A percentile compares a stretch with the other conserved stretches of the same genome.
These are phyloP conservation scores for Populus ilicifolia DNA, from an alignment of 345 rosid genomes.

Conservation along the genomic window DNA sequence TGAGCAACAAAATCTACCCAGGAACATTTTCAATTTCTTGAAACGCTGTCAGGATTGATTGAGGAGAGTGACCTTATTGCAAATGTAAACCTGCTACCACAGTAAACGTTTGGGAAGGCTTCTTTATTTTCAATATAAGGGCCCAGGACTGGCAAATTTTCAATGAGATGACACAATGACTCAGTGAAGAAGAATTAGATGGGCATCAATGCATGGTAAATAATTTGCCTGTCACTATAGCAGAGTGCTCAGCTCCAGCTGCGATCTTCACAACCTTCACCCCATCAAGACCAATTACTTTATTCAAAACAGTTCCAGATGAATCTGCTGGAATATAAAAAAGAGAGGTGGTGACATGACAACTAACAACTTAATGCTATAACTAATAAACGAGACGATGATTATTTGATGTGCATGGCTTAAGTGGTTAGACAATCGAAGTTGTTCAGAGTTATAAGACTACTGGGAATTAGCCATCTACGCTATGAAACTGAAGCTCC, in stretches of 20 bases:
- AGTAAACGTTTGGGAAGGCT: no score
- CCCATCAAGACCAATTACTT: slow-evolving; percentile 45
- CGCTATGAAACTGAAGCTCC: background rate
- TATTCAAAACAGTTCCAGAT: slow-evolving; percentile 31
- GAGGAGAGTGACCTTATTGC: no score
- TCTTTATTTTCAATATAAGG: no score
- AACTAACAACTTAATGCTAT: background rate
- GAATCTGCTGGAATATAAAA: slow-evolving; percentile 15
- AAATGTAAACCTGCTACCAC: no score
- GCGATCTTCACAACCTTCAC: slow-evolving; percentile 49
- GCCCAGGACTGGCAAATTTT: no score
- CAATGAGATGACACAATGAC: no score
- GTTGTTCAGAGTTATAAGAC: background rate
- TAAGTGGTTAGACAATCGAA: background rate
- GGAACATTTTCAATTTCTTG: background rate
- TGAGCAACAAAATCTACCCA: background rate
- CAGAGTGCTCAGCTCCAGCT: slow-evolving; percentile 61
- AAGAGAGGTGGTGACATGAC: background rate
- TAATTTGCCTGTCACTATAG: no score
- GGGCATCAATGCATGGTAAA: no score
- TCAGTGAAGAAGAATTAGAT: no score
- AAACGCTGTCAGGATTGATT: no score
- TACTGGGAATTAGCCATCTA: background rate
- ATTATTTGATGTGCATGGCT: background rate
- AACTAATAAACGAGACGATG: background rate